A percentile compares a stretch with the other conserved stretches of the same genome.
phyloP scores from a whole-genome alignment of 2,329 filamentous ascomycete genomes.

The Monosporascus cannonballus region DNA sequence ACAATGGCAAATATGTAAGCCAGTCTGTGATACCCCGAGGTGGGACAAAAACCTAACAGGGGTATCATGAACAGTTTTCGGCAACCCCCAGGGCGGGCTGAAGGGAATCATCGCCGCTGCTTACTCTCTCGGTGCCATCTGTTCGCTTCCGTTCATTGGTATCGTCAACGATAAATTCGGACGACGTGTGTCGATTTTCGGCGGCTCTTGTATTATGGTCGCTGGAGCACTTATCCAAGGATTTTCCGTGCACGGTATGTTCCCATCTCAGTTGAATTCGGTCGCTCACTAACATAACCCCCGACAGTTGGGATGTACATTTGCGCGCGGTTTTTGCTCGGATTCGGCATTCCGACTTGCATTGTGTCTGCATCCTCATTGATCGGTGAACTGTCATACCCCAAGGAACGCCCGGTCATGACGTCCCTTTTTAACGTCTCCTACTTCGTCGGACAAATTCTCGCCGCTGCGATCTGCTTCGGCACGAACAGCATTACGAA shows the following conservation, averaged over 20 bases:
- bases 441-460: conserved; percentile 47
- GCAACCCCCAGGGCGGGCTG: conserved; percentile 34
- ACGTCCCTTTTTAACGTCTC: conserved; percentile 56
- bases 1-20: conserved; percentile 30
- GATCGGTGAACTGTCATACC: conserved; percentile 54
- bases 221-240: conserved; percentile 50
- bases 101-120: conserved; percentile 52
- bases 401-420: conserved; percentile 52
- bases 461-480: conserved; percentile 44
- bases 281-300: not conserved
- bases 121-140: conserved; percentile 54
- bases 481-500: conserved; percentile 35
- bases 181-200: conserved; percentile 49
- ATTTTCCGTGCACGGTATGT: conserved; percentile 38
- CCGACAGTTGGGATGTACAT: conserved; percentile 48
- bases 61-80: conserved; percentile 32
- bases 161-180: conserved; percentile 49
- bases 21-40: not conserved
- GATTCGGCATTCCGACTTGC: conserved; percentile 53
- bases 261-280: not conserved
- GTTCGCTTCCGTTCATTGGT: conserved; percentile 52
- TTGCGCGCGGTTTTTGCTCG: conserved; percentile 51
- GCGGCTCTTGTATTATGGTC: conserved; percentile 48
- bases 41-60: conserved; percentile 4
- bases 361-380: conserved; percentile 54